Percentiles rank a stretch among this genome's conserved stretches.
Conservation (phyloP, 2,329 filamentous ascomycete genomes). For the Myriosclerotinia curreyana region DNA sequence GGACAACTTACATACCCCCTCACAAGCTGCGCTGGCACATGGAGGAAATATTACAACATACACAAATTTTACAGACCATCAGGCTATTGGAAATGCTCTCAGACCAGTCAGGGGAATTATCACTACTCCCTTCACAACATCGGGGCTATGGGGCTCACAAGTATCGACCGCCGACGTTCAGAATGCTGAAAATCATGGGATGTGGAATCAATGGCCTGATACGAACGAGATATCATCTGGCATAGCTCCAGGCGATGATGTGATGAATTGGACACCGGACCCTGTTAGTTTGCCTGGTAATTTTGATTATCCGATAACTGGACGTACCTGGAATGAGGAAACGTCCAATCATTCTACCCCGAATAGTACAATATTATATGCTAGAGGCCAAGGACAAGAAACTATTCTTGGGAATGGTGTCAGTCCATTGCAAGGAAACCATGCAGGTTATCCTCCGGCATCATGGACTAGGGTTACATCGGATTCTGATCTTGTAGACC, state of each 20-base stretch:
- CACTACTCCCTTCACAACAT: constrained; percentile 48
- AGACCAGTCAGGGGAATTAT: constrained; percentile 43
- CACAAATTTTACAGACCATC: constrained; percentile 41
- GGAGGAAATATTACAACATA: constrained; percentile 33
- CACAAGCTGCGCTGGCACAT: constrained; percentile 34
- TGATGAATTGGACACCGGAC: constrained; percentile 38
- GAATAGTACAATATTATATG: constrained; percentile 26
- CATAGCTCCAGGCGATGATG: constrained; percentile 25
- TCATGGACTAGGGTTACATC: constrained; percentile 64
- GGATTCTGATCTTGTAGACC: constrained; percentile 58
- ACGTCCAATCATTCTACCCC: constrained; percentile 20
- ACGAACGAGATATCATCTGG: not conserved
- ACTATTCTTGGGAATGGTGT: constrained; percentile 57
- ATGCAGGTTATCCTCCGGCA: constrained; percentile 63
- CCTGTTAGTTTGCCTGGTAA: constrained; percentile 34
- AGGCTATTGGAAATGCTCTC: constrained; percentile 32
- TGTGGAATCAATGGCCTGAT: constrained; percentile 13
- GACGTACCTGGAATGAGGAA: constrained; percentile 40
- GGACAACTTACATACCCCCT: constrained; percentile 49
- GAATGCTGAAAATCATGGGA: constrained; percentile 25
- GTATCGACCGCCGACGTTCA: constrained; percentile 1
- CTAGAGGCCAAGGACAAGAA: constrained; percentile 50
- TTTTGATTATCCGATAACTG: constrained; percentile 48
- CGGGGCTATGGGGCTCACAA: constrained; percentile 46
- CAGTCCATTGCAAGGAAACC: constrained; percentile 58